A percentile compares a stretch with the other conserved stretches of the same genome.
These are phyloP conservation scores for Xanthoconium separans DNA, from an alignment of 1,284 basidiomycete genomes.

Conservation along the genomic window DNA sequence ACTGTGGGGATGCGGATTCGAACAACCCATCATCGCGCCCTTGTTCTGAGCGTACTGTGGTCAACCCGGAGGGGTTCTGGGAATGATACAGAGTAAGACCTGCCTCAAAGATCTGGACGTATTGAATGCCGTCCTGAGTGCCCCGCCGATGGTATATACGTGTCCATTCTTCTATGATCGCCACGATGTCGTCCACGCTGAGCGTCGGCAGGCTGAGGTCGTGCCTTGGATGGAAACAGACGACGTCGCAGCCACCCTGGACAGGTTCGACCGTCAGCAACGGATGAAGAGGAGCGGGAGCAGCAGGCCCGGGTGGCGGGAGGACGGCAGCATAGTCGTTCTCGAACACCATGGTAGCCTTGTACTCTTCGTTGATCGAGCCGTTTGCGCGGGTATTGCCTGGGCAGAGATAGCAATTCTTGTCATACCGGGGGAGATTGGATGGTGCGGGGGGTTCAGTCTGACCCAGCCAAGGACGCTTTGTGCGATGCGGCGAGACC, in stretches of 20 bases:
- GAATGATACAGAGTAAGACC: constrained; percentile 1
- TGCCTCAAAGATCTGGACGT: constrained; percentile 91
- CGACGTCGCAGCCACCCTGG: constrained; percentile 84
- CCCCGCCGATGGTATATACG: constrained; percentile 66
- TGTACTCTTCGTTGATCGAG: constrained; percentile 67
- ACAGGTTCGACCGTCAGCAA: constrained; percentile 73
- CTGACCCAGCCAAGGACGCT: constrained; percentile 85
- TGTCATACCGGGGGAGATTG: constrained; percentile 69
- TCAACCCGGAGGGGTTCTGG: neutral
- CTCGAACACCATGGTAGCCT: constrained; percentile 70
- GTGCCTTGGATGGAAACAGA: constrained; percentile 89
- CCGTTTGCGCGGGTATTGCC: constrained; percentile 84
- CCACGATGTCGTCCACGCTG: constrained; percentile 56
- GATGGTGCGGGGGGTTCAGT: constrained; percentile 62
- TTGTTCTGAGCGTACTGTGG: constrained; percentile 66
- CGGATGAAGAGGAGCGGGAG: constrained; percentile 52
- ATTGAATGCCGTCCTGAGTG: constrained; percentile 63
- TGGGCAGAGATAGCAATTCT: constrained; percentile 88
- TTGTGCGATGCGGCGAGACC: constrained; percentile 81
- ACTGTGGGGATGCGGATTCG: constrained; percentile 94
- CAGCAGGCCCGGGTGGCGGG: constrained; percentile 51
- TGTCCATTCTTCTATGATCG: constrained; percentile 78
- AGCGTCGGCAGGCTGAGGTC: constrained; percentile 88
- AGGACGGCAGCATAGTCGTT: constrained; percentile 89
- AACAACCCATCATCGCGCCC: constrained; percentile 94